These are phyloP conservation scores for Aspergillus pseudonomiae DNA, from an alignment of 2,329 filamentous ascomycete genomes.

Conservation along the genomic window DNA sequence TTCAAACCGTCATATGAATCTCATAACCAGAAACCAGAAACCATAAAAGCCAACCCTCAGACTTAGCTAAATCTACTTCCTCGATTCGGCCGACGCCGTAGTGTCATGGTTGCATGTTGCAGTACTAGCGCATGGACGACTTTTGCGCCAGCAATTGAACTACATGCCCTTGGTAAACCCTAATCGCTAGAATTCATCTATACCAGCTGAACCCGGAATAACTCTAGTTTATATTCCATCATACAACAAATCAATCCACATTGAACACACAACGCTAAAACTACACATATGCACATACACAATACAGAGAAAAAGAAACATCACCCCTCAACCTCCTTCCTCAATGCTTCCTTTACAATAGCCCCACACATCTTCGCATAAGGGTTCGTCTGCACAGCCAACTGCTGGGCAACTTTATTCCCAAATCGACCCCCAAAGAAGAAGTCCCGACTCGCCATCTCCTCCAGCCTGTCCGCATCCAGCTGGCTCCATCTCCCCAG, in stretches of 20 bases:
- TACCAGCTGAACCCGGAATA: background rate
- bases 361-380: slow-evolving; percentile 65
- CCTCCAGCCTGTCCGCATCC: slow-evolving; percentile 51
- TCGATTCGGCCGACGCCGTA: background rate
- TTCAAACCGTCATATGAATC: background rate
- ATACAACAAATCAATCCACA: background rate
- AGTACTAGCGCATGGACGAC: too few species aligned
- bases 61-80: background rate
- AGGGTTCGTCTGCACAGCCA: slow-evolving; percentile 64
- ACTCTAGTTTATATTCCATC: background rate
- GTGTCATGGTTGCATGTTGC: too few species aligned
- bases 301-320: background rate
- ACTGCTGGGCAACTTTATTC: slow-evolving; percentile 58
- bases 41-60: background rate
- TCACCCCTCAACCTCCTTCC: slow-evolving; percentile 51
- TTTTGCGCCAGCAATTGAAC: background rate
- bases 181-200: background rate
- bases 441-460: slow-evolving; percentile 60
- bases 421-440: slow-evolving; percentile 58
- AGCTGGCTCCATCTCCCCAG: slow-evolving; percentile 38
- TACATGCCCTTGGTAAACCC: background rate
- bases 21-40: background rate
- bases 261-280: background rate
- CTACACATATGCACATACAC: background rate
- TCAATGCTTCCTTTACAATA: slow-evolving; percentile 63